Percentiles rank a stretch among this genome's conserved stretches.
Conservation (phyloP, 257 asterid genomes). For the Solanum pinnatisectum region DNA sequence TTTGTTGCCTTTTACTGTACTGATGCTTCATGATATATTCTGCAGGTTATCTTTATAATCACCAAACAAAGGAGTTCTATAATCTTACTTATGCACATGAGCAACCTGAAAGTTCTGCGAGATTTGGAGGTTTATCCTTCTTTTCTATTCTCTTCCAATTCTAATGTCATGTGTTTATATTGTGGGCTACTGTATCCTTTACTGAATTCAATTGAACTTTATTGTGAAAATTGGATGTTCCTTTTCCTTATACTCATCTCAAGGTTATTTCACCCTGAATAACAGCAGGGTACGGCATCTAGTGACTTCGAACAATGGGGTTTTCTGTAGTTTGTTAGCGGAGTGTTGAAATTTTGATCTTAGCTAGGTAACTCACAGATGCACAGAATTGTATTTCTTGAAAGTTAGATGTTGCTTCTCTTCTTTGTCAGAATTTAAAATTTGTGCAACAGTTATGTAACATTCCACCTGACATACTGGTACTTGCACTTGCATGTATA, state of each 20-base stretch:
- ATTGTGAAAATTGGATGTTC: background rate
- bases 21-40: background rate
- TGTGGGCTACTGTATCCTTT: background rate
- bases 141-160: background rate
- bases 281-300: background rate
- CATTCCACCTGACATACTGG: background rate
- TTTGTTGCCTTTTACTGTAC: background rate
- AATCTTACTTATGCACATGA: conserved; percentile 93
- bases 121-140: conserved; percentile 69
- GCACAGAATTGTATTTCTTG: background rate
- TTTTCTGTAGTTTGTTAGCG: background rate
- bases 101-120: conserved; percentile 89
- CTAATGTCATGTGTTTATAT: background rate
- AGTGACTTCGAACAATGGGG: background rate
- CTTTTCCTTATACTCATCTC: background rate
- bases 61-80: conserved; percentile 90
- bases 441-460: background rate
- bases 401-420: background rate
- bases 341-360: background rate
- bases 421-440: background rate
- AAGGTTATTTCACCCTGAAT: background rate
- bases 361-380: background rate
- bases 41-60: conserved; percentile 94
- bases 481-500: background rate
- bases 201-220: background rate